Evolutionary conservation across 164 flowering plant species (phyloP).

Genomic region (Berberis vulgaris): DNA sequence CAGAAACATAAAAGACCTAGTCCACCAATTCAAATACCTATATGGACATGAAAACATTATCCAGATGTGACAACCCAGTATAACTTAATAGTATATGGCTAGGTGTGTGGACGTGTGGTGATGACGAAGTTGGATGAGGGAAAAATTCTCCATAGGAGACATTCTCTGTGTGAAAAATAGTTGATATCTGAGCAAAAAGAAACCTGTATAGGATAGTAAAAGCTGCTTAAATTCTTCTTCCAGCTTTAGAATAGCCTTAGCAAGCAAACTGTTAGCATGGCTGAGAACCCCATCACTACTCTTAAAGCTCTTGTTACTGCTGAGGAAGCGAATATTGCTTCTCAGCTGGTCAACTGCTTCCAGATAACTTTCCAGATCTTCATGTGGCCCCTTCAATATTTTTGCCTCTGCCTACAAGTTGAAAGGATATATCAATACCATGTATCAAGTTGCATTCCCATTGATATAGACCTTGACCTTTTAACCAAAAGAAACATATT

Average conservation of each 20-base stretch:
- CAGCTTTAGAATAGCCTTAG: slow-evolving; percentile 75
- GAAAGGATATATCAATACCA: neutral
- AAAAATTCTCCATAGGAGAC: neutral
- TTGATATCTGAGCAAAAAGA: slow-evolving; percentile 3
- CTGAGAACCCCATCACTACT: slow-evolving; percentile 74
- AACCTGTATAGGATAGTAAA: slow-evolving; percentile 66
- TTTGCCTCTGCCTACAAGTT: slow-evolving; percentile 77
- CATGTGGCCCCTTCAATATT: slow-evolving; percentile 92
- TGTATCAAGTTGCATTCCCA: neutral
- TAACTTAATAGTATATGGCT: too few species aligned
- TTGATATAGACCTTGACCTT: neutral
- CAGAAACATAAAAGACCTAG: neutral
- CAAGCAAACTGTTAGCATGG: slow-evolving; percentile 67
- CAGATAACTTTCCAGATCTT: slow-evolving; percentile 81
- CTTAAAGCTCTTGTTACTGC: slow-evolving; percentile 60
- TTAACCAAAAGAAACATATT: neutral
- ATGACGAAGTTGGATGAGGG: too few species aligned
- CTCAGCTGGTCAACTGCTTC: slow-evolving; percentile 87
- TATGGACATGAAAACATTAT: too few species aligned
- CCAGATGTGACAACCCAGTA: too few species aligned
- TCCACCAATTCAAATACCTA: too few species aligned
- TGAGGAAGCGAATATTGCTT: slow-evolving; percentile 61
- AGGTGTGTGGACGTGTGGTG: too few species aligned
- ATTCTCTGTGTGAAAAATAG: neutral
- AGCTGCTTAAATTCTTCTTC: slow-evolving; percentile 87